Conservation (phyloP, 2,329 filamentous ascomycete species). For the Trichoderma cornu-damae region DNA sequence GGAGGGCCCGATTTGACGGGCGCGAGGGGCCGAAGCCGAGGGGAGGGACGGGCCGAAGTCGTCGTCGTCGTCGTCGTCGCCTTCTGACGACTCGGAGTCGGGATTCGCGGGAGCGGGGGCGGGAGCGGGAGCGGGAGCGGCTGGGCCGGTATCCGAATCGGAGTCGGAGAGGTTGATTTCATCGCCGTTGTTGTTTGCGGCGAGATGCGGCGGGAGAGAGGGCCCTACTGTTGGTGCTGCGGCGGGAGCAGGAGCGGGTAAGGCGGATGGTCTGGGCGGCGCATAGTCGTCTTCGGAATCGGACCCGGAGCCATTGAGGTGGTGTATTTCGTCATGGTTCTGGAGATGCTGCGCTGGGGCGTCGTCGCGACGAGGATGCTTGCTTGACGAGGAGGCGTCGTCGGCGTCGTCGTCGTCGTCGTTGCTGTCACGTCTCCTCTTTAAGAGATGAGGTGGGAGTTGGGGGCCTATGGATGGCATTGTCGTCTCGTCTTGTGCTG, state of each 20-base stretch:
- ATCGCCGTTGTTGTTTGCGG: constrained; percentile 31
- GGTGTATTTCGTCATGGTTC: constrained; percentile 42
- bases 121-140: constrained; percentile 36
- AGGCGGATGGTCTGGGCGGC: constrained; percentile 24
- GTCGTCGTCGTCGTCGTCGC: constrained; percentile 37
- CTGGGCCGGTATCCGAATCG: constrained; percentile 34
- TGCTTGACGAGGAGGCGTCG: constrained; percentile 35
- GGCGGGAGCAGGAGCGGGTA: neutral
- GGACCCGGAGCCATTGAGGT: constrained; percentile 38
- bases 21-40: constrained; percentile 42
- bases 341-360: constrained; percentile 34
- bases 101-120: constrained; percentile 26
- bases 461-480: constrained; percentile 64
- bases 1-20: constrained; percentile 39
- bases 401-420: constrained; percentile 21
- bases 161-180: constrained; percentile 38
- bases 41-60: constrained; percentile 59
- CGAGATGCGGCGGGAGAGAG: constrained; percentile 11
- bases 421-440: constrained; percentile 50
- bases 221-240: constrained; percentile 18
- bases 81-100: constrained; percentile 37
- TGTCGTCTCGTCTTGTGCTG: neutral
- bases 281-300: constrained; percentile 40
- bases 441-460: constrained; percentile 61
- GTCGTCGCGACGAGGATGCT: constrained; percentile 34